phyloP scores from a whole-genome alignment of 768 basidiomycete species.

The Lyophyllum atratum region DNA sequence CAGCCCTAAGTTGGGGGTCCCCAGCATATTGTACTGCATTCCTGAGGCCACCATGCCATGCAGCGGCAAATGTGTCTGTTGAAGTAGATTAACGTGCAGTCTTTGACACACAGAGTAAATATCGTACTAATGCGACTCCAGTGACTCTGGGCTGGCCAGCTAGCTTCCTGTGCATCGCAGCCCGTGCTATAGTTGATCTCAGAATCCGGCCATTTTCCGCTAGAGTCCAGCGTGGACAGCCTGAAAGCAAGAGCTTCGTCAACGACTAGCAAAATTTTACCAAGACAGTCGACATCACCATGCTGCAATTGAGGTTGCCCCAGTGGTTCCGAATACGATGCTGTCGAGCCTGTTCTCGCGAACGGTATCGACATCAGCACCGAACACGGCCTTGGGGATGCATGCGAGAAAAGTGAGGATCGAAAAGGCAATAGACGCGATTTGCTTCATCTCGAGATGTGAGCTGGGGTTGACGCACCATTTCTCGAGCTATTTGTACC shows the following conservation, averaged over 20 bases:
- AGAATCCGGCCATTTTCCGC: slow-evolving; percentile 55
- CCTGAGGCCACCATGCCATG: slow-evolving; percentile 54
- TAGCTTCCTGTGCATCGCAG: slow-evolving; percentile 61
- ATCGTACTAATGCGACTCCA: slow-evolving; percentile 54
- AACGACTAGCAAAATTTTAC: neutral
- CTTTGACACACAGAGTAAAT: neutral
- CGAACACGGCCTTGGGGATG: neutral
- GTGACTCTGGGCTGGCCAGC: slow-evolving; percentile 68
- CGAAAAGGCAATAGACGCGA: neutral
- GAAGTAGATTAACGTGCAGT: neutral
- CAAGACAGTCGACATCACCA: slow-evolving; percentile 30
- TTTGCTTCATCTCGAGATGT: slow-evolving; percentile 8
- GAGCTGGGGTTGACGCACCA: neutral
- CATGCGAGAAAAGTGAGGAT: neutral
- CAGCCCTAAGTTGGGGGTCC: slow-evolving; percentile 37
- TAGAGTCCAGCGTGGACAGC: slow-evolving; percentile 46
- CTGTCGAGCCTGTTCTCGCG: slow-evolving; percentile 37
- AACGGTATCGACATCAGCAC: slow-evolving; percentile 29
- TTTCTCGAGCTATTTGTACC: slow-evolving; percentile 7
- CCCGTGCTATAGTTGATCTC: slow-evolving; percentile 65
- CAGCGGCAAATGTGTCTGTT: slow-evolving; percentile 53
- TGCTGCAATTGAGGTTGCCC: slow-evolving; percentile 39
- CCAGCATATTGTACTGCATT: slow-evolving; percentile 44
- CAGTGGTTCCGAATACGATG: slow-evolving; percentile 41
- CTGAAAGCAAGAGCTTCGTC: slow-evolving; percentile 26